A percentile compares a stretch with the other conserved stretches of the same genome.
phyloP scores from a whole-genome alignment of 1,139 yeast genomes.

The Hemisphaericaspora xylanilytica region DNA sequence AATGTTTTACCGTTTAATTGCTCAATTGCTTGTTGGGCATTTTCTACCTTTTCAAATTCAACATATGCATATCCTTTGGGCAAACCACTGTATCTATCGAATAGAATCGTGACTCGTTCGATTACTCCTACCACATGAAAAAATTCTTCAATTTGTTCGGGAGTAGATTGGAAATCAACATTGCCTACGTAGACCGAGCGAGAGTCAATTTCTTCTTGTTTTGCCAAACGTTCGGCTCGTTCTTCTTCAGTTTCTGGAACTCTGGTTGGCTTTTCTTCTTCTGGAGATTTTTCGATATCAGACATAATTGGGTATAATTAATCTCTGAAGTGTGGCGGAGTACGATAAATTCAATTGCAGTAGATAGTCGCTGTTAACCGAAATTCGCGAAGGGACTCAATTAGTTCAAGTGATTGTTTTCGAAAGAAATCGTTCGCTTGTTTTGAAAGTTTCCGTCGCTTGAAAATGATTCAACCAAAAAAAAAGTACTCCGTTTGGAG shows the following conservation, averaged over 20 bases:
- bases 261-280: slow-evolving; percentile 6
- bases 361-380: not conserved
- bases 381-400: too few relatives aligned
- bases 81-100: slow-evolving; percentile 36
- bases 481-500: too few relatives aligned
- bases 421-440: too few relatives aligned
- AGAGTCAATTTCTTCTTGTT: slow-evolving; percentile 34
- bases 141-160: slow-evolving; percentile 40
- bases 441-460: not conserved
- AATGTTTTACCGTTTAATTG: slow-evolving; percentile 34
- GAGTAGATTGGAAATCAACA: slow-evolving; percentile 42
- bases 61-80: slow-evolving; percentile 50
- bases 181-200: slow-evolving; percentile 45
- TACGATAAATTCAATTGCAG: not conserved
- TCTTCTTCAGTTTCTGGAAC: slow-evolving; percentile 28
- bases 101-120: slow-evolving; percentile 40
- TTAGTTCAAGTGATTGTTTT: too few relatives aligned
- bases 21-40: slow-evolving; percentile 35
- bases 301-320: not conserved
- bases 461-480: not conserved
- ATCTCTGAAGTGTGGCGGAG: not conserved
- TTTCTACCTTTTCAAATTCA: slow-evolving; percentile 31
- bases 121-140: slow-evolving; percentile 35
- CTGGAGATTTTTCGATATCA: slow-evolving; percentile 2
- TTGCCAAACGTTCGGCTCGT: slow-evolving; percentile 26